Evolutionary conservation across 2,329 filamentous ascomycete genomes (phyloP).

Genomic region (Conoideocrella luteorostrata): DNA sequence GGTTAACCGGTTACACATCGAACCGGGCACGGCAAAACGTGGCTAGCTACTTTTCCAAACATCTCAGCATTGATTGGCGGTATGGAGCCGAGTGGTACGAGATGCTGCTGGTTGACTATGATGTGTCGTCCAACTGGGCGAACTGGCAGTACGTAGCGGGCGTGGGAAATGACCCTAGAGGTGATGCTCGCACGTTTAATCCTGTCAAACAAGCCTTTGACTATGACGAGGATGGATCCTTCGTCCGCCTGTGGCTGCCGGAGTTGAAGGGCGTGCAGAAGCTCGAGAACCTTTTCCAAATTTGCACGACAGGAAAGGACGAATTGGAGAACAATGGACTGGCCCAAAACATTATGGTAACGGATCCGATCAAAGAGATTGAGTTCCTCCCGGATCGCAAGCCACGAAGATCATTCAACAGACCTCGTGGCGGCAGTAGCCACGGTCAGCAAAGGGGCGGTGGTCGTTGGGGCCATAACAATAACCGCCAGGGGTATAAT

Average conservation of each 20-base stretch:
- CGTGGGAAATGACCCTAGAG: constrained; percentile 71
- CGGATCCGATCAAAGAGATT: constrained; percentile 59
- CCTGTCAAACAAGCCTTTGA: constrained; percentile 75
- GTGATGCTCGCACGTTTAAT: constrained; percentile 69
- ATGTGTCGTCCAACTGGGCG: constrained; percentile 70
- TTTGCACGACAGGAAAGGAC: constrained; percentile 56
- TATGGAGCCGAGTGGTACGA: constrained; percentile 81
- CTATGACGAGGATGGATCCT: constrained; percentile 64
- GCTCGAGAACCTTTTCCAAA: constrained; percentile 59
- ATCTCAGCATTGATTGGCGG: constrained; percentile 71
- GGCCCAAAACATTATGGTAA: constrained; percentile 55
- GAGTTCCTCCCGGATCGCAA: constrained; percentile 54
- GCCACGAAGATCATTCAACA: constrained; percentile 25
- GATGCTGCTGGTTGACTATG: constrained; percentile 66
- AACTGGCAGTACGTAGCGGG: constrained; percentile 81
- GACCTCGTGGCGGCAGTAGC: no score
- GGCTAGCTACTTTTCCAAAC: constrained; percentile 66
- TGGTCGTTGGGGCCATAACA: constrained; percentile 10
- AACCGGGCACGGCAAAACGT: constrained; percentile 73
- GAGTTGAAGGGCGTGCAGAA: constrained; percentile 53
- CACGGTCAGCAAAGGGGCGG: constrained; percentile 18
- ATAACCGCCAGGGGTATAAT: neutral
- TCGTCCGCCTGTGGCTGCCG: constrained; percentile 66
- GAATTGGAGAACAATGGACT: constrained; percentile 53
- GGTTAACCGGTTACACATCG: constrained; percentile 70